Percentiles rank a stretch among this genome's conserved stretches.
Conservation (phyloP, 495 filamentous ascomycete genomes). For the Chaetomium cochliodes region DNA sequence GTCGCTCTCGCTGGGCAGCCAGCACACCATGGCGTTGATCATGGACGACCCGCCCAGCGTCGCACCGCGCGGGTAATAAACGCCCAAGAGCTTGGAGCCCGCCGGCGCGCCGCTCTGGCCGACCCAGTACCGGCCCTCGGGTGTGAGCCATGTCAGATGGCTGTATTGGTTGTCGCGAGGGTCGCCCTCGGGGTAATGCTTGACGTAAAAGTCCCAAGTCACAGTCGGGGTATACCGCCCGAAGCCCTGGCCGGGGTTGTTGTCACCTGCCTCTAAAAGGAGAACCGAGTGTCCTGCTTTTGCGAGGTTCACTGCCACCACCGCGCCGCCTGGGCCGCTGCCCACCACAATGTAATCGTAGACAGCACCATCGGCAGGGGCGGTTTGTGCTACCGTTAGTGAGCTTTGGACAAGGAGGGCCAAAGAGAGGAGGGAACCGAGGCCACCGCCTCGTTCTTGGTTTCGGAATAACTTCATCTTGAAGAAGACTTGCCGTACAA, state of each 20-base stretch:
- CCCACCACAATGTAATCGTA: slow-evolving; percentile 16
- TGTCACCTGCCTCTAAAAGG: neutral
- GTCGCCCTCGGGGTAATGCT: slow-evolving; percentile 14
- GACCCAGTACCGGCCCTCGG: slow-evolving; percentile 10
- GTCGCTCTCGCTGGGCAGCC: slow-evolving; percentile 11
- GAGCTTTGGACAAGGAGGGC: slow-evolving; percentile 10
- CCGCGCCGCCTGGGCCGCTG: slow-evolving; percentile 5
- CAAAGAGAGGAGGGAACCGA: slow-evolving; percentile 15
- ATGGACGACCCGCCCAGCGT: slow-evolving; percentile 9
- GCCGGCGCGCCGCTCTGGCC: slow-evolving; percentile 10
- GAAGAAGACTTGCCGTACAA: neutral
- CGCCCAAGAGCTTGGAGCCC: slow-evolving; percentile 10
- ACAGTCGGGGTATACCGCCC: slow-evolving; percentile 7
- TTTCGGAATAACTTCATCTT: slow-evolving; percentile 20
- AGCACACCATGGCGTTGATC: slow-evolving; percentile 15
- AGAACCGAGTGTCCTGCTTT: slow-evolving; percentile 5
- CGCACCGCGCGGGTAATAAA: slow-evolving; percentile 11
- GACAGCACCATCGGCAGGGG: slow-evolving; percentile 21
- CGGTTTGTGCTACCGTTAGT: slow-evolving; percentile 12
- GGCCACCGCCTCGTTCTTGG: neutral
- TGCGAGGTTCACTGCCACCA: slow-evolving; percentile 3
- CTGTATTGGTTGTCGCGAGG: slow-evolving; percentile 13
- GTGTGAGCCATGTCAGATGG: slow-evolving; percentile 9
- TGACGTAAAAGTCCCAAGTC: slow-evolving; percentile 14
- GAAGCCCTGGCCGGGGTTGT: slow-evolving; percentile 12